phyloP scores from a whole-genome alignment of 768 basidiomycete species.

The Termitomyces sp. region DNA sequence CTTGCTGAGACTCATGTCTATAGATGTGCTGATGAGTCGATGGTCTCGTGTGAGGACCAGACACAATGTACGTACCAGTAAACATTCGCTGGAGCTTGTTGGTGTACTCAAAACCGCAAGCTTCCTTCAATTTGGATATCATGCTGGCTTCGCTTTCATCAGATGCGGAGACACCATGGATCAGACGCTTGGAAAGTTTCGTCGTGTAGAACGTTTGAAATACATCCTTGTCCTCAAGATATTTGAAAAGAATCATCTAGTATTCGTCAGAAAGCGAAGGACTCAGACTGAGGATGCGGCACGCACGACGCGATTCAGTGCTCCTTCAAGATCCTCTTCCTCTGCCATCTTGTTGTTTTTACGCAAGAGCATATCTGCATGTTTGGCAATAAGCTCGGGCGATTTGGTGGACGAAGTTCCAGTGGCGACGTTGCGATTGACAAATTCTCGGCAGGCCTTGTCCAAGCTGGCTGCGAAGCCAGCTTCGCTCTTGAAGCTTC shows the following conservation, averaged over 20 bases:
- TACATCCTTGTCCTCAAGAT: constrained; percentile 98
- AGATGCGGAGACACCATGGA: constrained; percentile 88
- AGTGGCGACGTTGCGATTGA: constrained; percentile 91
- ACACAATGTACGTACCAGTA: constrained; percentile 56
- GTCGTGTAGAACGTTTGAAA: constrained; percentile 99
- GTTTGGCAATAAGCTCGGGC: constrained; percentile 92
- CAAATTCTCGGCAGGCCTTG: constrained; percentile 95
- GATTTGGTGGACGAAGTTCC: constrained; percentile 86
- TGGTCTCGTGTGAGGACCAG: not conserved
- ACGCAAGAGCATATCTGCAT: constrained; percentile 84
- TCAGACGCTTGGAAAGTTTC: constrained; percentile 91
- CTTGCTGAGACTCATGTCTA: constrained; percentile 94
- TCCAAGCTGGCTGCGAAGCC: constrained; percentile 95
- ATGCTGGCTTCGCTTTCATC: constrained; percentile 98
- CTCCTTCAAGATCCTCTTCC: constrained; percentile 88
- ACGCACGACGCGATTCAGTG: constrained; percentile 84
- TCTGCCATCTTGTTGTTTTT: constrained; percentile 98
- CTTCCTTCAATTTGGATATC: constrained; percentile 98
- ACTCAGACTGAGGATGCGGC: constrained; percentile 19
- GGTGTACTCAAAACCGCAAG: constrained; percentile 98
- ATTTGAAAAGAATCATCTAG: constrained; percentile 98
- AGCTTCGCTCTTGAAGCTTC: constrained; percentile 92
- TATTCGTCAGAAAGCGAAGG: constrained; percentile 16
- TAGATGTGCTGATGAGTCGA: not conserved
- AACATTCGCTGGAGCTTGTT: constrained; percentile 99